These are phyloP conservation scores for Thelephora aurantiotincta DNA, from an alignment of 768 basidiomycete species.

Conservation along the genomic window DNA sequence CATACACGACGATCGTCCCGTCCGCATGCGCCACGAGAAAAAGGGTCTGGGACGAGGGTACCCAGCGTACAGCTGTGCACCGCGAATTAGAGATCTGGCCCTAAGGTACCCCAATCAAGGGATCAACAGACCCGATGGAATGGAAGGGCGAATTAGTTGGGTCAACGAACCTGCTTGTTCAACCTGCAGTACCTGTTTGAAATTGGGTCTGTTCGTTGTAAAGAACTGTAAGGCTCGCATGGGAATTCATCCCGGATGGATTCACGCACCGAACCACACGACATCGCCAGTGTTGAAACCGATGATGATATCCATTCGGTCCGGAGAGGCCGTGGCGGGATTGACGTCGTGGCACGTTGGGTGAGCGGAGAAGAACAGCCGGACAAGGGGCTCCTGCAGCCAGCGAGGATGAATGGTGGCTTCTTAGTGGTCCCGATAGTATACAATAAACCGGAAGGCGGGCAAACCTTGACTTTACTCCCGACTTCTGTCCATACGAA, in stretches of 20 bases:
- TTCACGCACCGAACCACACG: constrained; percentile 76
- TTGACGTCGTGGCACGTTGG: constrained; percentile 93
- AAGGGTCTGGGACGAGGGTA: constrained; percentile 63
- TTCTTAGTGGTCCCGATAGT: constrained; percentile 1
- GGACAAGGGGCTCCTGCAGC: constrained; percentile 71
- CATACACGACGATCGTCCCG: constrained; percentile 80
- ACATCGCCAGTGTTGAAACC: constrained; percentile 94
- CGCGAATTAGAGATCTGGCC: constrained; percentile 70
- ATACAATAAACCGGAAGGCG: neutral
- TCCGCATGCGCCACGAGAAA: constrained; percentile 84
- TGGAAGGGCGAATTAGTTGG: constrained; percentile 4
- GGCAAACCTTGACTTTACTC: constrained; percentile 64
- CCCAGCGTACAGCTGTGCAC: constrained; percentile 86
- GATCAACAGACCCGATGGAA: constrained; percentile 1
- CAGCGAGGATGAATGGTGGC: neutral
- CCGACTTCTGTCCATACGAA: constrained; percentile 82
- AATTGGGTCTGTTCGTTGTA: constrained; percentile 48
- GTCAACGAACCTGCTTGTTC: constrained; percentile 57
- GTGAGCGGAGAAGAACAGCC: constrained; percentile 73
- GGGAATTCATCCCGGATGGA: neutral
- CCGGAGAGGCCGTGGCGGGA: constrained; percentile 55
- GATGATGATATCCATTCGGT: constrained; percentile 77
- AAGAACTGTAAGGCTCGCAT: constrained; percentile 3
- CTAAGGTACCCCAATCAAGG: constrained; percentile 17
- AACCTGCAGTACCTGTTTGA: constrained; percentile 71